Conservation (phyloP, 2,329 filamentous ascomycete species). For the Capronia americana region DNA sequence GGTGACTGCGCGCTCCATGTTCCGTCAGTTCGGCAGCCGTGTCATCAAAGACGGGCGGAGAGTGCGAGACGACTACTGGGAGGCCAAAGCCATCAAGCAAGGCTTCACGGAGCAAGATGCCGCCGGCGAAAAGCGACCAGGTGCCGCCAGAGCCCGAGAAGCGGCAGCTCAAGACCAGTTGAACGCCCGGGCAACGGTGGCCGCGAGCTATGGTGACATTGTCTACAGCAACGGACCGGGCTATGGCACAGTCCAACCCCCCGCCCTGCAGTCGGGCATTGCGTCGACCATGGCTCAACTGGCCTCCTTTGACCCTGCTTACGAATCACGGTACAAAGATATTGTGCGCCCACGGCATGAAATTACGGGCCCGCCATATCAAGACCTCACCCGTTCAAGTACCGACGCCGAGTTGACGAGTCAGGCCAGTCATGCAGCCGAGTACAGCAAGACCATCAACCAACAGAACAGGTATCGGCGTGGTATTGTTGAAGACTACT, state of each 20-base stretch:
- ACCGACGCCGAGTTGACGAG: conserved; percentile 79
- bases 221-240: conserved; percentile 78
- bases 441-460: conserved; percentile 86
- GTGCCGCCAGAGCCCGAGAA: conserved; percentile 86
- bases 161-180: conserved; percentile 68
- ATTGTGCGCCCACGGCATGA: conserved; percentile 89
- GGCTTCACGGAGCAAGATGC: conserved; percentile 97
- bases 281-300: conserved; percentile 73
- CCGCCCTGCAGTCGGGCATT: conserved; percentile 75
- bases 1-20: conserved; percentile 97
- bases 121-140: conserved; percentile 93
- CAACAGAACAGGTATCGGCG: conserved; percentile 78
- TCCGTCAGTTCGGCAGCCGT: conserved; percentile 94
- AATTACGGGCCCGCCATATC: conserved; percentile 83
- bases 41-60: conserved; percentile 88
- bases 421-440: conserved; percentile 85
- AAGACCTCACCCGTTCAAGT: conserved; percentile 81
- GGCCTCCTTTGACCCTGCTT: conserved; percentile 83
- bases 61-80: conserved; percentile 98
- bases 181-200: conserved; percentile 58
- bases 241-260: conserved; percentile 71
- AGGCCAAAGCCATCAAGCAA: conserved; percentile 94
- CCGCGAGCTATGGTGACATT: conserved; percentile 77
- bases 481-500: conserved; percentile 80
- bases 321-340: conserved; percentile 83